Percentiles rank a stretch among this genome's conserved stretches.
Conservation (phyloP, 1,139 yeast genomes). For the Saccharomyces hybrid region DNA sequence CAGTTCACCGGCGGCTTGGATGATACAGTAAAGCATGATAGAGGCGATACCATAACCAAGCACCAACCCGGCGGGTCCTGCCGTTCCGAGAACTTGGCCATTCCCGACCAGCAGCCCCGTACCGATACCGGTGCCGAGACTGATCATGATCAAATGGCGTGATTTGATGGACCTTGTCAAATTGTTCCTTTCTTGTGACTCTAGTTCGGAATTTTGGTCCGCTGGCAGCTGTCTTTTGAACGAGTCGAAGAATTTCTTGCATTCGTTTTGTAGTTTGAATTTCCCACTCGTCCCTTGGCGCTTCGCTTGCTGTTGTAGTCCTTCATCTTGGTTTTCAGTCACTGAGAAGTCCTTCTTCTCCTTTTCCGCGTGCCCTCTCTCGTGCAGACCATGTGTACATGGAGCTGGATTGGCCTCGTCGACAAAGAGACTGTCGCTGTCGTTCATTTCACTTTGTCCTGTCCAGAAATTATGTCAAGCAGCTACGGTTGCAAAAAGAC, state of each 20-base stretch:
- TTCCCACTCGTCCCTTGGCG: neutral
- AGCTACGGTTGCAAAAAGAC: neutral
- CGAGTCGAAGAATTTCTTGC: slow-evolving; percentile 19
- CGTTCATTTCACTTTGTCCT: neutral
- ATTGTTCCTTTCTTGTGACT: slow-evolving; percentile 15
- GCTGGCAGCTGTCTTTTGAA: slow-evolving; percentile 11
- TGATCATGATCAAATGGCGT: slow-evolving; percentile 56
- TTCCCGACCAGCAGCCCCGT: slow-evolving; percentile 70
- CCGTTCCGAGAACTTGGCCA: slow-evolving; percentile 54
- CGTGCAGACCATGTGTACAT: neutral
- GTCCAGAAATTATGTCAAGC: neutral
- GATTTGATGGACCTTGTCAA: slow-evolving; percentile 37
- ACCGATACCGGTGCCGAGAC: slow-evolving; percentile 79
- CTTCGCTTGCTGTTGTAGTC: neutral
- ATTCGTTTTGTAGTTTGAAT: neutral
- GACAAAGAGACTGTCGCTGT: neutral
- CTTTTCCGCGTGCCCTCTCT: neutral
- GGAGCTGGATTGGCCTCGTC: neutral
- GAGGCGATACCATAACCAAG: slow-evolving; percentile 63
- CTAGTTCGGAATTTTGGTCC: slow-evolving; percentile 6
- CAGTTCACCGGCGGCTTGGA: slow-evolving; percentile 76
- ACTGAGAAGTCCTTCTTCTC: neutral
- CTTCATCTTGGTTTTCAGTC: neutral
- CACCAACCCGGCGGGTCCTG: slow-evolving; percentile 74
- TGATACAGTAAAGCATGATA: slow-evolving; percentile 61